Conservation (phyloP, 768 basidiomycete species). For the Collybia sp. region DNA sequence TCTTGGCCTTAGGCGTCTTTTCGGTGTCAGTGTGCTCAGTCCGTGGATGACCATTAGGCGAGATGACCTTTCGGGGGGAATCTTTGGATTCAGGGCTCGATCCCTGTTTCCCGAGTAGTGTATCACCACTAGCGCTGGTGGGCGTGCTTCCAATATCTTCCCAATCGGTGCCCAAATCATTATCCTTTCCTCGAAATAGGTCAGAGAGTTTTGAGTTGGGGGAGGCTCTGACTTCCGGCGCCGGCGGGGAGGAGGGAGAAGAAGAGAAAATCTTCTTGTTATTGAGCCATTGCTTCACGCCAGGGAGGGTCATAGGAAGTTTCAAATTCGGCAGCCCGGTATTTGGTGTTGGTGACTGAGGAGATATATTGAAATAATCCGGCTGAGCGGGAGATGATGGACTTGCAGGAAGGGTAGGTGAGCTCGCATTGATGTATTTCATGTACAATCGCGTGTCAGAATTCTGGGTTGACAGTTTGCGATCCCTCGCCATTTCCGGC, state of each 20-base stretch:
- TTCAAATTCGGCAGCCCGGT: conserved; percentile 33
- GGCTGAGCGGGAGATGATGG: conserved; percentile 43
- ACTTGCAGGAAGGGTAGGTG: conserved; percentile 25
- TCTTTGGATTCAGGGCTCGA: conserved; percentile 11
- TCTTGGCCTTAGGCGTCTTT: conserved; percentile 36
- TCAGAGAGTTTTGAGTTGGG: conserved; percentile 53
- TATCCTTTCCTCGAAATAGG: conserved; percentile 56
- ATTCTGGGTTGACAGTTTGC: conserved; percentile 61
- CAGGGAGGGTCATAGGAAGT: conserved; percentile 72
- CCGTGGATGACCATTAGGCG: conserved; percentile 10
- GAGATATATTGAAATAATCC: conserved; percentile 42
- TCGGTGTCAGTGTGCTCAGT: conserved; percentile 29
- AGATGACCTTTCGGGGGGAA: conserved; percentile 6
- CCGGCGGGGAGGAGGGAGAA: conserved; percentile 23
- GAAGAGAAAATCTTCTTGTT: conserved; percentile 54
- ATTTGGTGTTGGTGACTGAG: conserved; percentile 33
- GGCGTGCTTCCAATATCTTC: conserved; percentile 57
- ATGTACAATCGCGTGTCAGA: conserved; percentile 64
- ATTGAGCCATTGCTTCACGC: conserved; percentile 77
- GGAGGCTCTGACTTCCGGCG: conserved; percentile 24
- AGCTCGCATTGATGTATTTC: conserved; percentile 41
- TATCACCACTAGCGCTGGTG: conserved; percentile 37
- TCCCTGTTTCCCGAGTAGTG: conserved; percentile 16
- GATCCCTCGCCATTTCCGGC: conserved; percentile 50
- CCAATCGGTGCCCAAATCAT: conserved; percentile 56